Conservation (phyloP, 805 yeast genomes). For the Zygotorulaspora florentina region DNA sequence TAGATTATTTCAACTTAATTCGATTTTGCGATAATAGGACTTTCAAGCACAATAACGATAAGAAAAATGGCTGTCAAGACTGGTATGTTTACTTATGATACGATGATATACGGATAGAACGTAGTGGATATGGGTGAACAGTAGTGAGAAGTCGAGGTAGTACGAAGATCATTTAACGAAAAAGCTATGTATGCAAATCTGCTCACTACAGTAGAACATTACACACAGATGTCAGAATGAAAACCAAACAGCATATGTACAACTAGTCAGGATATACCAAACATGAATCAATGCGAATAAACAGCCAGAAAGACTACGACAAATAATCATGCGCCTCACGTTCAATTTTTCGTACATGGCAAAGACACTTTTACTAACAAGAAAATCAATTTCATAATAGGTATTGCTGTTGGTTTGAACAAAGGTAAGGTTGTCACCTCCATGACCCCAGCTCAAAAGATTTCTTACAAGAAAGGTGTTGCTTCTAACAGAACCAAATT, state of each 20-base stretch:
- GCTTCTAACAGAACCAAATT: conserved; percentile 91
- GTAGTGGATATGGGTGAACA: not conserved
- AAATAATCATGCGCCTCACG: not conserved
- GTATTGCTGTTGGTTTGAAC: conserved; percentile 98
- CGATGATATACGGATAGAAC: not conserved
- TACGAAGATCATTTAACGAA: not conserved
- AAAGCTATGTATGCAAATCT: not conserved
- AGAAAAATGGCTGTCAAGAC: conserved; percentile 48
- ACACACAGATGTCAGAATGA: not conserved
- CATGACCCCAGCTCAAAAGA: conserved; percentile 79
- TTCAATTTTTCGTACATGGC: not conserved
- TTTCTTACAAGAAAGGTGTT: conserved; percentile 96
- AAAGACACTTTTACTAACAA: conserved; percentile 34
- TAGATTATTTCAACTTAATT: not conserved
- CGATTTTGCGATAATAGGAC: not conserved
- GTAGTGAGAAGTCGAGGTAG: not conserved
- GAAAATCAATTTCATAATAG: conserved; percentile 34
- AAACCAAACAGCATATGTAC: no score
- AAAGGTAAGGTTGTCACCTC: conserved; percentile 96
- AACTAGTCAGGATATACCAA: not conserved
- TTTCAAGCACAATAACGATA: conserved; percentile 15
- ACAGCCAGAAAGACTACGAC: not conserved
- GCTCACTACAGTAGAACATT: not conserved
- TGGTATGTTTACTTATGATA: conserved; percentile 40
- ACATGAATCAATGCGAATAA: not conserved